Percentiles rank a stretch among this genome's conserved stretches.
These are phyloP conservation scores for Monilinia vaccinii-corymbosi DNA, from an alignment of 2,329 filamentous ascomycete species.

Conservation along the genomic window DNA sequence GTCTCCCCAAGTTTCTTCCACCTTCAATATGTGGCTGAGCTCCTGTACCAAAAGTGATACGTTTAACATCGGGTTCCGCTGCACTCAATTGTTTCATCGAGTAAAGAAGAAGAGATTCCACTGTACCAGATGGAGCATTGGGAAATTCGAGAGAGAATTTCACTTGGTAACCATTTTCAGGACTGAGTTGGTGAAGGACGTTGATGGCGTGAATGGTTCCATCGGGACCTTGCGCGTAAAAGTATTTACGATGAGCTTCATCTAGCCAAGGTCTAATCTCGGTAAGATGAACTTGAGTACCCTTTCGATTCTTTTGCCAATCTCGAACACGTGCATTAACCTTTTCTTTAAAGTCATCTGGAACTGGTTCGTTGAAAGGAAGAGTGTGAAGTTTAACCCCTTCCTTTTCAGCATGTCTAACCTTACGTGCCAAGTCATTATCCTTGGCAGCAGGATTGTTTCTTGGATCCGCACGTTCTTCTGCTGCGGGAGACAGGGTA, in stretches of 20 bases:
- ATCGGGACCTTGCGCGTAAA: slow-evolving; percentile 65
- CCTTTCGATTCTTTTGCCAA: slow-evolving; percentile 74
- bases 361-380: slow-evolving; percentile 51
- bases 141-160: slow-evolving; percentile 97
- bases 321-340: slow-evolving; percentile 65
- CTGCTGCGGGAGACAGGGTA: slow-evolving; percentile 77
- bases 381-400: slow-evolving; percentile 74
- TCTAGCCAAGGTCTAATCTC: slow-evolving; percentile 87
- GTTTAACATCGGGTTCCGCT: slow-evolving; percentile 47
- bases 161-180: slow-evolving; percentile 80
- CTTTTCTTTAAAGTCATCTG: slow-evolving; percentile 58
- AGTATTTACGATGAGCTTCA: slow-evolving; percentile 73
- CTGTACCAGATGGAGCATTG: slow-evolving; percentile 72
- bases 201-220: slow-evolving; percentile 68
- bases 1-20: slow-evolving; percentile 72
- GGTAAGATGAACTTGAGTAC: slow-evolving; percentile 80
- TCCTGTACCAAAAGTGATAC: slow-evolving; percentile 80
- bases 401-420: slow-evolving; percentile 76
- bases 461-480: slow-evolving; percentile 73
- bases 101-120: slow-evolving; percentile 72
- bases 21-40: slow-evolving; percentile 65
- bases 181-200: slow-evolving; percentile 73
- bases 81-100: slow-evolving; percentile 47
- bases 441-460: slow-evolving; percentile 59
- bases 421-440: slow-evolving; percentile 71